Evolutionary conservation across 345 rosid genomes (phyloP).

Genomic region (Linum lewisii): DNA sequence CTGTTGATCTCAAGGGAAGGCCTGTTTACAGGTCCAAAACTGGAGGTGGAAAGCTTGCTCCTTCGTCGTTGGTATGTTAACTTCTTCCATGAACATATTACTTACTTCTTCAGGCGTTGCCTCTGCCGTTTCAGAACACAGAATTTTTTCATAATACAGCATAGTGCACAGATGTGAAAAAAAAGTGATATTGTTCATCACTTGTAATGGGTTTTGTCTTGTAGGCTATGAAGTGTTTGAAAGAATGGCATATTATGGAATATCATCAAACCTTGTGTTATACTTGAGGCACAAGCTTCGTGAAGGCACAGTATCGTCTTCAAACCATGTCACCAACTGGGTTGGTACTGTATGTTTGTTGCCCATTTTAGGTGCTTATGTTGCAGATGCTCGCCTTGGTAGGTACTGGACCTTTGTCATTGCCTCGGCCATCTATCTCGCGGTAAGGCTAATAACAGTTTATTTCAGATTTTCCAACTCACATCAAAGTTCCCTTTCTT

Average conservation of each 20-base stretch:
- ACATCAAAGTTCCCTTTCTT: not conserved
- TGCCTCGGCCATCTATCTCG: constrained; percentile 1
- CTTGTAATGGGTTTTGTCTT: not conserved
- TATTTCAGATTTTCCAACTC: not conserved
- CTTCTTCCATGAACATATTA: not conserved
- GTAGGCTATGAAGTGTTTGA: constrained; percentile 9
- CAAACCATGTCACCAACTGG: constrained; percentile 11
- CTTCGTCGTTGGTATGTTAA: constrained; percentile 2
- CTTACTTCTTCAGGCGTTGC: no score
- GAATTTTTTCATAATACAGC: no score
- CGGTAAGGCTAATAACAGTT: not conserved
- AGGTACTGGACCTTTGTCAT: constrained; percentile 3
- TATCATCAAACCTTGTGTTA: constrained; percentile 4
- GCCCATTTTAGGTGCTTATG: constrained; percentile 4
- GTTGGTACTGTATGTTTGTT: constrained; percentile 7
- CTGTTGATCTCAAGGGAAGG: constrained; percentile 2
- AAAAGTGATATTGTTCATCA: no score
- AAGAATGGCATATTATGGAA: constrained; percentile 10
- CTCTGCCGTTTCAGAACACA: no score
- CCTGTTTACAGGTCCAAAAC: constrained; percentile 2
- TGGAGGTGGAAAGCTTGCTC: constrained; percentile 7
- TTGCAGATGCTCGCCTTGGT: constrained; percentile 9
- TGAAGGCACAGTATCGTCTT: constrained; percentile 8
- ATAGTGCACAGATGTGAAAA: no score
- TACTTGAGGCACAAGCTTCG: constrained; percentile 6